Percentiles rank a stretch among this genome's conserved stretches.
Evolutionary conservation across 2,329 filamentous ascomycete species (phyloP).

Genomic region (Stagonosporopsis chrysanthemi): DNA sequence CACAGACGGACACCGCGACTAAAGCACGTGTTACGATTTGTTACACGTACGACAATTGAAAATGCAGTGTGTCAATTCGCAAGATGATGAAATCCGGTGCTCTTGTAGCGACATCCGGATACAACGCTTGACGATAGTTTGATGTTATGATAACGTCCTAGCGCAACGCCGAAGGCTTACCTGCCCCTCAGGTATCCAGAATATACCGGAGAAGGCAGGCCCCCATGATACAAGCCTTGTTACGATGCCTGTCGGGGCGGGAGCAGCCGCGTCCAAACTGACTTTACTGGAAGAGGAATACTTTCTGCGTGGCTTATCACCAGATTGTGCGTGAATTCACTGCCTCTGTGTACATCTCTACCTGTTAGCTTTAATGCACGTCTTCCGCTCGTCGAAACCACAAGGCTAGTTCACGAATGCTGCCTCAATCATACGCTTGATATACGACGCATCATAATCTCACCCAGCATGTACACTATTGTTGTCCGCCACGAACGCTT

Average conservation of each 20-base stretch:
- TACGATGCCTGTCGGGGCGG: background rate
- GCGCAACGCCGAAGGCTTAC: background rate
- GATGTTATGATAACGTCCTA: background rate
- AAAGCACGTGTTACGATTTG: conserved; percentile 13
- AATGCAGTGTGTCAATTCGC: conserved; percentile 5
- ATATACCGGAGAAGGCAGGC: background rate
- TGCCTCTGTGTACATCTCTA: no score
- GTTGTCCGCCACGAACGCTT: background rate
- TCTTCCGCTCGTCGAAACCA: background rate
- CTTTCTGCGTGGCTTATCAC: background rate
- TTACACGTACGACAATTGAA: conserved; percentile 14
- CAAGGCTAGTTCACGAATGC: background rate
- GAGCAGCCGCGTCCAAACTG: conserved; percentile 20
- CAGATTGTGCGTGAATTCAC: no score
- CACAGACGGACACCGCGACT: conserved; percentile 7
- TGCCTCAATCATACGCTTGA: background rate
- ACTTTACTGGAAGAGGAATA: conserved; percentile 17
- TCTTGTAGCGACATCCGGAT: conserved; percentile 7
- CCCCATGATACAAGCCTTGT: conserved; percentile 1
- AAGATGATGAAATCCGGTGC: conserved; percentile 14
- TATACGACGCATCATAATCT: no score
- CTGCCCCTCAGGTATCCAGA: background rate
- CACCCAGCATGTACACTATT: background rate
- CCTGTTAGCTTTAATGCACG: background rate
- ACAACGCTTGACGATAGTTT: background rate